phyloP scores from a whole-genome alignment of 2,329 filamentous ascomycete genomes.

The Monosporascus sp. region DNA sequence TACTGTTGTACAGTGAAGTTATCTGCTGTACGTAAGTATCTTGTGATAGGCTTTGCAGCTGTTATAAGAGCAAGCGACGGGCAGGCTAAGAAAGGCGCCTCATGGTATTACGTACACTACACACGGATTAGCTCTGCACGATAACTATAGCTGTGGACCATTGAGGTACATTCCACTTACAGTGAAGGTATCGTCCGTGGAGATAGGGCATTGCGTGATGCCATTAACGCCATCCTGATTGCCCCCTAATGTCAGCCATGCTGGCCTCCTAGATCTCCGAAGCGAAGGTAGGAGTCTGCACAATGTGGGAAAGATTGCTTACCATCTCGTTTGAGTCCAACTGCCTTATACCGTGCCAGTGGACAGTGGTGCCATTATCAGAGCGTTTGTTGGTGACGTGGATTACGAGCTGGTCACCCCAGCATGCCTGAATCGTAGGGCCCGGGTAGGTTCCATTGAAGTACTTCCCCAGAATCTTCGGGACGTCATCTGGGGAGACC shows the following conservation, averaged over 20 bases:
- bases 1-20: constrained; percentile 31
- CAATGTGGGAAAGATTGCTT: too few relatives aligned
- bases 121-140: not conserved
- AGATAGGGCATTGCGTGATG: constrained; percentile 48
- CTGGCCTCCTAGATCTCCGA: not conserved
- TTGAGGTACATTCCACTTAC: not conserved
- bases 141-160: not conserved
- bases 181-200: constrained; percentile 36
- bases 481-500: constrained; percentile 11
- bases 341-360: constrained; percentile 33
- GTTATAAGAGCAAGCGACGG: not conserved
- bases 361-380: constrained; percentile 26
- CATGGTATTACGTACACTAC: not conserved
- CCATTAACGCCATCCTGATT: constrained; percentile 28
- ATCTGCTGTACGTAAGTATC: constrained; percentile 17
- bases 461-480: constrained; percentile 10
- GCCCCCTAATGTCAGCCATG: not conserved
- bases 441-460: constrained; percentile 23
- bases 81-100: not conserved
- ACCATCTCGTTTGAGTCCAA: constrained; percentile 22
- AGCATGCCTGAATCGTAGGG: constrained; percentile 22
- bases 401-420: constrained; percentile 24
- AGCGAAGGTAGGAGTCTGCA: not conserved
- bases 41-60: not conserved
- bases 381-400: constrained; percentile 20